These are phyloP conservation scores for Leishmania gerbilli DNA, from an alignment of 208 protist genomes.

Conservation along the genomic window DNA sequence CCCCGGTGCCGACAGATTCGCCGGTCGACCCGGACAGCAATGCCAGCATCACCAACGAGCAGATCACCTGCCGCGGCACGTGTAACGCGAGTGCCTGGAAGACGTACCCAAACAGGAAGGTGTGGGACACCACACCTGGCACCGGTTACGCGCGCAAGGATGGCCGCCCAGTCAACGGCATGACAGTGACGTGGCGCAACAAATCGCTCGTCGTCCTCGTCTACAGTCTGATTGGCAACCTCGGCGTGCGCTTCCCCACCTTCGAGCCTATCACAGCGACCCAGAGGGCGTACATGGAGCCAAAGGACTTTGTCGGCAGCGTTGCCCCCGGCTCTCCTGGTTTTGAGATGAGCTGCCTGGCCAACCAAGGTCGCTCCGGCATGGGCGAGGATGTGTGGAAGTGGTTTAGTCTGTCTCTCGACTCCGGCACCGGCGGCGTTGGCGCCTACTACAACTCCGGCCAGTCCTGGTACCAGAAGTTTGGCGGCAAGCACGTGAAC, in stretches of 20 bases:
- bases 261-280: constrained; percentile 63
- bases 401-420: constrained; percentile 48
- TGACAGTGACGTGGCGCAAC: constrained; percentile 62
- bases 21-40: constrained; percentile 11
- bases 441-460: constrained; percentile 62
- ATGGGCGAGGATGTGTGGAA: constrained; percentile 76
- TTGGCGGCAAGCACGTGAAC: constrained; percentile 78
- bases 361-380: constrained; percentile 51
- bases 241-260: constrained; percentile 84
- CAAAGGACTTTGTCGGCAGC: constrained; percentile 43
- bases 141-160: constrained; percentile 56
- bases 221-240: constrained; percentile 75
- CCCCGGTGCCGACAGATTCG: constrained; percentile 28
- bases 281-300: constrained; percentile 55
- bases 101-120: constrained; percentile 50
- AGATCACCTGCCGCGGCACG: constrained; percentile 74
- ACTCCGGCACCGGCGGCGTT: constrained; percentile 53
- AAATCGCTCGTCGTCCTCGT: constrained; percentile 68
- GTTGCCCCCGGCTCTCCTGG: constrained; percentile 46
- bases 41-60: constrained; percentile 42
- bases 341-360: constrained; percentile 76
- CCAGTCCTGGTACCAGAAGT: constrained; percentile 86
- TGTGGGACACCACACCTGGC: constrained; percentile 74
- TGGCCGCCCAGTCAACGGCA: constrained; percentile 52
- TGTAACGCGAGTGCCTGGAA: constrained; percentile 75